Percentiles rank a stretch among this genome's conserved stretches.
Evolutionary conservation across 805 yeast genomes (phyloP).

Genomic region (Dipodascopsis uninucleata): DNA sequence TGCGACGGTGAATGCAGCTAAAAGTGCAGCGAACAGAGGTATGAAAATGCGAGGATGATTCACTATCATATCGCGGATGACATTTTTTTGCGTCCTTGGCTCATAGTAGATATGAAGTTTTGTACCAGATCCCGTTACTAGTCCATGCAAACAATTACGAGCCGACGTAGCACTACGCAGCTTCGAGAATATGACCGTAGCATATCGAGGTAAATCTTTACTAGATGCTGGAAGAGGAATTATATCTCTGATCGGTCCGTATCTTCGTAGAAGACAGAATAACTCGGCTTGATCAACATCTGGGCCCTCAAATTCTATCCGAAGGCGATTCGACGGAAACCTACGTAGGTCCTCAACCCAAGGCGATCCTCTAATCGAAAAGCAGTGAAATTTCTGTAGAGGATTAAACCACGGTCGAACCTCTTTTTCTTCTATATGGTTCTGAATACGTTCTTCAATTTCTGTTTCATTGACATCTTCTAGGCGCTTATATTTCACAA

Average conservation of each 20-base stretch:
- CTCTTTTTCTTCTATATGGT: conserved; percentile 36
- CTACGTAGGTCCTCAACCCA: conserved; percentile 94
- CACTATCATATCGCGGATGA: conserved; percentile 54
- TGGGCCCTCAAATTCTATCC: conserved; percentile 72
- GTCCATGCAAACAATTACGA: conserved; percentile 84
- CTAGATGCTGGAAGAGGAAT: conserved; percentile 49
- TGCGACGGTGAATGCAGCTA: conserved; percentile 77
- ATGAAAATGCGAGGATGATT: conserved; percentile 80
- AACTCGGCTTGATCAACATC: conserved; percentile 71
- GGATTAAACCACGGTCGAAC: conserved; percentile 39
- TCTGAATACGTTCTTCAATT: conserved; percentile 50
- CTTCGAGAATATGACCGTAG: conserved; percentile 53
- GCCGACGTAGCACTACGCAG: conserved; percentile 76
- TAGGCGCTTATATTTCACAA: conserved; percentile 71
- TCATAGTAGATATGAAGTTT: conserved; percentile 72
- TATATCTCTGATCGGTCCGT: conserved; percentile 79
- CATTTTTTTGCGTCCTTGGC: conserved; percentile 50
- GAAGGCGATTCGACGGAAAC: conserved; percentile 60
- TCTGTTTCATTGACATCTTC: conserved; percentile 47
- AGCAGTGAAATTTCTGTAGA: conserved; percentile 49
- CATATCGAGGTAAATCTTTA: conserved; percentile 48
- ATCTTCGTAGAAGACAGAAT: conserved; percentile 77
- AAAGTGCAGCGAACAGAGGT: conserved; percentile 71
- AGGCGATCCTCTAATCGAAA: conserved; percentile 86
- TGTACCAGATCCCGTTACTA: conserved; percentile 50